Base-by-base conservation (phyloP, 1,284 basidiomycete species). In the Ustilago curta region DNA sequence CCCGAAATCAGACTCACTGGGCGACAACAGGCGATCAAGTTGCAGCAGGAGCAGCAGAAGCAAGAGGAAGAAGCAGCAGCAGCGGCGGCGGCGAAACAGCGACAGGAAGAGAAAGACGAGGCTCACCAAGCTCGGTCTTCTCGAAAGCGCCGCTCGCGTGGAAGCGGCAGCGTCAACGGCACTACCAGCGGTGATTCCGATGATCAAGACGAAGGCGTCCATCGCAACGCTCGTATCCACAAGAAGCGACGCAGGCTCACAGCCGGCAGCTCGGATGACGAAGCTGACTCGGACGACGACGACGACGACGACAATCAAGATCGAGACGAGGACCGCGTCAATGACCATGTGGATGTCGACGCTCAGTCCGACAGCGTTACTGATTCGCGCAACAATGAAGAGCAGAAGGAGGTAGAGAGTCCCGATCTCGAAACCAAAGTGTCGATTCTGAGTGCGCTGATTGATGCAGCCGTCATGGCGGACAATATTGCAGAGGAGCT, bases 341-440 rank as follows among this genome's bases (percentile, higher is more conserved):
- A 64, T 21, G 37, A 25, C 19, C 8, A 39, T 12, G 21, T 4
- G 7, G 55, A 51, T 42, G 52, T 7, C 19, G 43, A 35, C 0
- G 47, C 47, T 16, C 7, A 48, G 2, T 31, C 29, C 29, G 31
- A 19, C 29, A 11, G n/a, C 29, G 29, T n/a, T 9, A 19, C n/a
- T 7, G 27, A 44, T 7, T 27, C 32, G 3, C 40, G n/a, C n/a
- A 21, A 44, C 39, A 61, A 60, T 18, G 16, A 35, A 21, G 67
- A 60, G 14, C 21, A 52, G 37, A 29, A 42, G 18, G 65, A 64
- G 31, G 31, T 53, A 11, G 68, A 64, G 18, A 47, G 45, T 4
- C 64, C 64, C 6, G 73, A 76, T n/a, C 60, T 76, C 39, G 73
- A 76, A 23, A 71, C 64, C 37, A 76, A 76, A 21, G 31, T 76